Evolutionary conservation across 208 protist genomes (phyloP).

Genomic region (Crithidia brevicula): DNA sequence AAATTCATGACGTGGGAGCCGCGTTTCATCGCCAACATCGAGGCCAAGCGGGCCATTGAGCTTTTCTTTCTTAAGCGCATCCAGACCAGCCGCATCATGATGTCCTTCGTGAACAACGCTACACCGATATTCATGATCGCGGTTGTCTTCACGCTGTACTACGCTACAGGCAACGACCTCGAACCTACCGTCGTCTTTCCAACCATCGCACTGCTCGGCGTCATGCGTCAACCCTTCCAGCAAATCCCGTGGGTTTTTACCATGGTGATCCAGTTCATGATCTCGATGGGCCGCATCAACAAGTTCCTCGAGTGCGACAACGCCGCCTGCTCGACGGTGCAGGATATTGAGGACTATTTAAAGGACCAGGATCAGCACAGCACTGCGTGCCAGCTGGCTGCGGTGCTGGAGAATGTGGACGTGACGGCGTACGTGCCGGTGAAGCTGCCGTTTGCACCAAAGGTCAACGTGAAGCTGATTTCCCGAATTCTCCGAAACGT

Average conservation of each 20-base stretch:
- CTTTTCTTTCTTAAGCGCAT: constrained; percentile 42
- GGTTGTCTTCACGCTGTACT: constrained; percentile 58
- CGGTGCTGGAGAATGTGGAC: constrained; percentile 45
- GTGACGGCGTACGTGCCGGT: constrained; percentile 61
- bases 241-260: constrained; percentile 82
- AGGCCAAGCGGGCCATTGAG: constrained; percentile 50
- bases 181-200: constrained; percentile 64
- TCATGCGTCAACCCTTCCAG: constrained; percentile 56
- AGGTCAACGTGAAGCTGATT: constrained; percentile 22
- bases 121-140: constrained; percentile 65
- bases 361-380: constrained; percentile 16
- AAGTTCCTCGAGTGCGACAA: constrained; percentile 60
- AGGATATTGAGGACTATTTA: constrained; percentile 33
- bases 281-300: constrained; percentile 73
- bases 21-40: constrained; percentile 54
- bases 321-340: constrained; percentile 15
- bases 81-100: constrained; percentile 38
- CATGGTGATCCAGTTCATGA: constrained; percentile 59
- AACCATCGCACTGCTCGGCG: constrained; percentile 29
- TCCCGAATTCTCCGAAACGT: constrained; percentile 25
- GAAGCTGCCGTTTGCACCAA: constrained; percentile 52
- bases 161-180: constrained; percentile 53
- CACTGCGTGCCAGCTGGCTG: constrained; percentile 35
- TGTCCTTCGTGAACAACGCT: constrained; percentile 60
- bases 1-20: constrained; percentile 95